phyloP scores from a whole-genome alignment of 2,329 filamentous ascomycete species.

The Colletotrichum eremochloae region DNA sequence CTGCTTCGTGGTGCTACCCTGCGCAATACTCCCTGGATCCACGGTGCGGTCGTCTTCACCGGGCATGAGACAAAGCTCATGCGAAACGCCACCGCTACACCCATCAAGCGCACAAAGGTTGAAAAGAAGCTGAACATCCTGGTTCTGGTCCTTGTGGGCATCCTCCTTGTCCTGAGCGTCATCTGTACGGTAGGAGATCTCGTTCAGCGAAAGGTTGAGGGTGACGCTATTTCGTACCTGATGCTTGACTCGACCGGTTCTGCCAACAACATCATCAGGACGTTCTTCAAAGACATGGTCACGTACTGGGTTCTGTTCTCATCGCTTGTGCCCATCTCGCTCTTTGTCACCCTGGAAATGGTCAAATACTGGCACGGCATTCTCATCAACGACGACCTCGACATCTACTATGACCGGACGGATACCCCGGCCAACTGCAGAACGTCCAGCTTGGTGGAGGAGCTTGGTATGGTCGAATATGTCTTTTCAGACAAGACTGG shows the following conservation, averaged over 20 bases:
- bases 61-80: conserved; percentile 99
- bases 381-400: conserved; percentile 95
- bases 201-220: conserved; percentile 77
- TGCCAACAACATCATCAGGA: conserved; percentile 70
- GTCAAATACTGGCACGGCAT: conserved; percentile 99
- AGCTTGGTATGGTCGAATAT: conserved; percentile 97
- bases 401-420: conserved; percentile 97
- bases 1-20: conserved; percentile 93
- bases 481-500: conserved; percentile 99
- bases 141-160: conserved; percentile 88
- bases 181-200: conserved; percentile 94
- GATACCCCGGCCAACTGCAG: conserved; percentile 96
- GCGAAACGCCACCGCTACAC: conserved; percentile 96
- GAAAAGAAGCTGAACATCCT: conserved; percentile 94
- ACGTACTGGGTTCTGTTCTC: conserved; percentile 99
- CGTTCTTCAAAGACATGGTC: conserved; percentile 94
- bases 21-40: conserved; percentile 96
- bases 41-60: conserved; percentile 95
- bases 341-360: conserved; percentile 97
- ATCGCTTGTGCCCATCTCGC: conserved; percentile 94
- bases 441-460: conserved; percentile 96
- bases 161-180: conserved; percentile 86
- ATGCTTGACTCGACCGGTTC: conserved; percentile 72
- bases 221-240: conserved; percentile 78
- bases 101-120: conserved; percentile 97